These are phyloP conservation scores for Paracoccidioides lutzii DNA, from an alignment of 2,329 filamentous ascomycete genomes.

Conservation along the genomic window DNA sequence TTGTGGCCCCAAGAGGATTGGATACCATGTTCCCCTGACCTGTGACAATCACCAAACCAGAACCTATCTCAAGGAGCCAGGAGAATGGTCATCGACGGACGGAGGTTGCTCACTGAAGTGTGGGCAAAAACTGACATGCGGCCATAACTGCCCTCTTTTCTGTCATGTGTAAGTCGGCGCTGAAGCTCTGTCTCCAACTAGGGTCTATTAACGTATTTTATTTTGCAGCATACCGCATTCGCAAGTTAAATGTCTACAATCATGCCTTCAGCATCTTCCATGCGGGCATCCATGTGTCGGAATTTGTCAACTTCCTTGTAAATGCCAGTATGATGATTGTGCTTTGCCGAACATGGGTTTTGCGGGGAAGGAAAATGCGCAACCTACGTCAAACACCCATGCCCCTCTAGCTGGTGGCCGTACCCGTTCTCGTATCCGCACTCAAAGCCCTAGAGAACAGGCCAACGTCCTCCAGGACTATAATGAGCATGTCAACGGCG, in stretches of 20 bases:
- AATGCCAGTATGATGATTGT: slow-evolving; percentile 17
- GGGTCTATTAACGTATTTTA: slow-evolving; percentile 1
- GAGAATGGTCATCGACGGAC: slow-evolving; percentile 41
- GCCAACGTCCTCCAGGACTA: slow-evolving; percentile 13
- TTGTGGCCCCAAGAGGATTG: slow-evolving; percentile 26
- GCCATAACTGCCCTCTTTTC: slow-evolving; percentile 38
- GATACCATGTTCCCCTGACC: slow-evolving; percentile 46
- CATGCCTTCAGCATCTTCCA: slow-evolving; percentile 21
- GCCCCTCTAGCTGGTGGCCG: neutral
- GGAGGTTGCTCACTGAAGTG: slow-evolving; percentile 44
- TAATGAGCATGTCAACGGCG: slow-evolving; percentile 20
- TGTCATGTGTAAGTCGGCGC: slow-evolving; percentile 40
- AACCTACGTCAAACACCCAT: neutral
- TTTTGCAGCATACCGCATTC: slow-evolving; percentile 26
- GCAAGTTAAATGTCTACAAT: slow-evolving; percentile 21
- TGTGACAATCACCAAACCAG: slow-evolving; percentile 48
- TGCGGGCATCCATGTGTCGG: slow-evolving; percentile 29
- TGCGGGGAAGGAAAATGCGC: neutral
- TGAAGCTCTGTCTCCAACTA: neutral
- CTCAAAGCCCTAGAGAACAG: slow-evolving; percentile 5
- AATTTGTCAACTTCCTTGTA: slow-evolving; percentile 22
- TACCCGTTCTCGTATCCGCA: neutral
- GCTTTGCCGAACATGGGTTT: neutral
- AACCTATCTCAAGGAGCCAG: slow-evolving; percentile 30
- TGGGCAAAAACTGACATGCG: slow-evolving; percentile 33